A percentile compares a stretch with the other conserved stretches of the same genome.
Conservation (phyloP, 306 rosid genomes). For the Parietaria judaica region DNA sequence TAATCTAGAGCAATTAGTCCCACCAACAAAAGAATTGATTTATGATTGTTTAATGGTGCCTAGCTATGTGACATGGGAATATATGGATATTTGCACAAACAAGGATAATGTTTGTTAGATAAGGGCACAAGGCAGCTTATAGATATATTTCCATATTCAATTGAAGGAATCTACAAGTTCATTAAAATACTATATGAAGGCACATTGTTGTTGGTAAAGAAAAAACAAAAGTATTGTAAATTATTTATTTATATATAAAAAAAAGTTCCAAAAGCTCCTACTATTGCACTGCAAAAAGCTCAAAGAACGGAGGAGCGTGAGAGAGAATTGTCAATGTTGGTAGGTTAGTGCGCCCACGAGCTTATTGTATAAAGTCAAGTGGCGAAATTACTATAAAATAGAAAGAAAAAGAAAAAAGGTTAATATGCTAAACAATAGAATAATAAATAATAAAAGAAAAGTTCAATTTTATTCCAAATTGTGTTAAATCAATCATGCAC, state of each 20-base stretch:
- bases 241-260: background rate
- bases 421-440: no score
- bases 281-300: background rate
- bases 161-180: no score
- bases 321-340: background rate
- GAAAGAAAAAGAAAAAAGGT: no score
- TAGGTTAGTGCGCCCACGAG: background rate
- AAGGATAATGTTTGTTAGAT: constrained; percentile 12
- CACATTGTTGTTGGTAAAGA: background rate
- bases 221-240: background rate
- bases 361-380: background rate
- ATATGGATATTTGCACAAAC: background rate
- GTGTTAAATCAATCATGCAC: no score
- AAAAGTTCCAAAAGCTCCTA: background rate
- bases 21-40: no score
- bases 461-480: background rate
- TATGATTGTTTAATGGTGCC: background rate
- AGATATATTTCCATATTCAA: no score
- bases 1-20: background rate
- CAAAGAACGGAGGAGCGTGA: background rate
- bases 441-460: background rate
- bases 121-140: background rate
- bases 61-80: background rate
- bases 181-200: no score
- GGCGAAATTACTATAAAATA: no score